Conservation (phyloP, 768 basidiomycete genomes). For the Podaxis sp. region DNA sequence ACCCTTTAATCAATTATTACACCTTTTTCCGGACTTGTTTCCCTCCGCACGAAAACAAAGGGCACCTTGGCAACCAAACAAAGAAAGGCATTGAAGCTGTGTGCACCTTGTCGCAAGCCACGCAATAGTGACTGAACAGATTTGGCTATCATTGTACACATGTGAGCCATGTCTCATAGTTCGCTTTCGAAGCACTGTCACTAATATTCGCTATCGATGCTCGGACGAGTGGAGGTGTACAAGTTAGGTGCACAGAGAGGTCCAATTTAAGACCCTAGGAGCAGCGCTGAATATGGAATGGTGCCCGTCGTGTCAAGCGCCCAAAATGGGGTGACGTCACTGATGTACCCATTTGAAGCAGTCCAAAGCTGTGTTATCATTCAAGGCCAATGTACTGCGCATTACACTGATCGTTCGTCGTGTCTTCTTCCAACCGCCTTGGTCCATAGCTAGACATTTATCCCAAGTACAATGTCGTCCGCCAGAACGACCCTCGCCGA, state of each 20-base stretch:
- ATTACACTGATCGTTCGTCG: neutral
- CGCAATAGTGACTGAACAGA: no score
- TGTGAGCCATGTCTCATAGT: neutral
- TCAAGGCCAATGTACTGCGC: neutral
- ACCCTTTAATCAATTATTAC: no score
- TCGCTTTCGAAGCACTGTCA: neutral
- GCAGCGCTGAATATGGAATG: neutral
- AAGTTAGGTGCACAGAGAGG: neutral
- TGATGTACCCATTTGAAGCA: neutral
- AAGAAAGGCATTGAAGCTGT: no score
- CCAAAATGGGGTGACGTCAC: neutral
- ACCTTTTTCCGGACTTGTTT: no score
- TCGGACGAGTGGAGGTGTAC: neutral
- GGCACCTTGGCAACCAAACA: no score
- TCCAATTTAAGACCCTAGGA: neutral
- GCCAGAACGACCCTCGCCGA: conserved; percentile 26
- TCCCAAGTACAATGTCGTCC: neutral
- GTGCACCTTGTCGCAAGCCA: no score
- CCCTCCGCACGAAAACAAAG: no score
- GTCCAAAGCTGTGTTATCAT: neutral
- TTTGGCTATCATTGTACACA: no score
- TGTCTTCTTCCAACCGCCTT: neutral
- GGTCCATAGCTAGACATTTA: neutral
- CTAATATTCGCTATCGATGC: neutral
- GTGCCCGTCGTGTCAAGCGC: neutral